phyloP scores from a whole-genome alignment of 2,329 filamentous ascomycete genomes.

The Dryadomyces sulphureus region DNA sequence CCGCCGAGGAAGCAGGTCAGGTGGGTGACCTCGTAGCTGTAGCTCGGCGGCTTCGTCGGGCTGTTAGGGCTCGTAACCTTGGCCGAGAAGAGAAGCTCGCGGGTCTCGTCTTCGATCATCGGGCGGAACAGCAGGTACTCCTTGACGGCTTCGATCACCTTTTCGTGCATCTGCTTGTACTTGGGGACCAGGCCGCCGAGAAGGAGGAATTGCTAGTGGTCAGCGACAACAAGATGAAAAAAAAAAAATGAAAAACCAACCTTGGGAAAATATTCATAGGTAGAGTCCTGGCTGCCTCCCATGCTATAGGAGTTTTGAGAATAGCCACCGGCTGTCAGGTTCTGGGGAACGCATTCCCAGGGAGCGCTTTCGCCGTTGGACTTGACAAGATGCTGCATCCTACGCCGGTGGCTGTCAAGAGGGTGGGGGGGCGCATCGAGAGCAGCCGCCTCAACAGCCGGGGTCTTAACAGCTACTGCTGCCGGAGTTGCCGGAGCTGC shows the following conservation, averaged over 20 bases:
- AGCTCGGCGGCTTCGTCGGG: conserved; percentile 22
- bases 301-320: conserved; percentile 38
- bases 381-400: conserved; percentile 17
- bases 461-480: too few relatives aligned
- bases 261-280: conserved; percentile 57
- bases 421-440: too few relatives aligned
- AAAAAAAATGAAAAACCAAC: conserved; percentile 3
- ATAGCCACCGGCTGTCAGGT: conserved; percentile 34
- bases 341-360: conserved; percentile 43
- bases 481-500: too few relatives aligned
- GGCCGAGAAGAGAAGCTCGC: conserved; percentile 61
- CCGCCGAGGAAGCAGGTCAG: conserved; percentile 56
- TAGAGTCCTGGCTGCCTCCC: conserved; percentile 54
- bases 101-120: conserved; percentile 48
- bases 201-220: conserved; percentile 49
- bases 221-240: not conserved
- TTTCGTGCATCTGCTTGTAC: conserved; percentile 59
- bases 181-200: conserved; percentile 60
- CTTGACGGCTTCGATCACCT: conserved; percentile 51
- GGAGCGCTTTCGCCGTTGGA: conserved; percentile 20
- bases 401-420: too few relatives aligned
- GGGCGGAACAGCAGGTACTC: conserved; percentile 66
- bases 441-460: too few relatives aligned
- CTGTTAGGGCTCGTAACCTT: conserved; percentile 35
- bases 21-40: conserved; percentile 47